These are phyloP conservation scores for Pseudogymnoascus pannorum DNA, from an alignment of 2,329 filamentous ascomycete species.

Conservation along the genomic window DNA sequence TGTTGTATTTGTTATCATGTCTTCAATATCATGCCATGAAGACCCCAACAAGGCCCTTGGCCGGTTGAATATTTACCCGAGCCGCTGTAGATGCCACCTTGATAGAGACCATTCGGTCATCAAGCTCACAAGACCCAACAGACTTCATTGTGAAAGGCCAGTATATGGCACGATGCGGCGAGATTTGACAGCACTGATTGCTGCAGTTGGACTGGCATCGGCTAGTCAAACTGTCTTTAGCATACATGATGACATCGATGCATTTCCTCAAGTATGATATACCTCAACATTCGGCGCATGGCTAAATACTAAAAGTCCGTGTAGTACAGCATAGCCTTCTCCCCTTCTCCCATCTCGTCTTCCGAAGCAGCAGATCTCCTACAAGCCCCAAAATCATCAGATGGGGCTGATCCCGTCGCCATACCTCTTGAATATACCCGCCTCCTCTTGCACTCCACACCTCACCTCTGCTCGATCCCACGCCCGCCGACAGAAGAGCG, in stretches of 20 bases:
- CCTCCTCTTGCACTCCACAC: constrained; percentile 9
- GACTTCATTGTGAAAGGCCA: background rate
- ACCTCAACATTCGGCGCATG: background rate
- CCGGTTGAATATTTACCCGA: background rate
- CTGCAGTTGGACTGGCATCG: constrained; percentile 31
- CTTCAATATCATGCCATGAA: background rate
- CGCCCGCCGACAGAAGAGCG: constrained; percentile 40
- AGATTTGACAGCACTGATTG: constrained; percentile 23
- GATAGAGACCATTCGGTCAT: background rate
- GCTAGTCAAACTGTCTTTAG: constrained; percentile 56
- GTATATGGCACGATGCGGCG: constrained; percentile 28
- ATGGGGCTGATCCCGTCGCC: constrained; percentile 2
- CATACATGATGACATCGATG: constrained; percentile 64
- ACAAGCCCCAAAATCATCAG: background rate
- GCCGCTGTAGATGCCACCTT: constrained; percentile 7
- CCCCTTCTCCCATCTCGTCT: constrained; percentile 52
- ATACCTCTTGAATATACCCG: background rate
- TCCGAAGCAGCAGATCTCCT: constrained; percentile 43
- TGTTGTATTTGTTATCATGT: background rate
- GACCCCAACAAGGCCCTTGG: background rate
- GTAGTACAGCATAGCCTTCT: constrained; percentile 59
- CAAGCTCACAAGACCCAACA: background rate
- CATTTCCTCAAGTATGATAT: constrained; percentile 58
- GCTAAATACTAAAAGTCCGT: constrained; percentile 10
- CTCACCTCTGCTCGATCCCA: constrained; percentile 58